Evolutionary conservation across 495 filamentous ascomycete genomes (phyloP).

Genomic region (Penicillium lividum): DNA sequence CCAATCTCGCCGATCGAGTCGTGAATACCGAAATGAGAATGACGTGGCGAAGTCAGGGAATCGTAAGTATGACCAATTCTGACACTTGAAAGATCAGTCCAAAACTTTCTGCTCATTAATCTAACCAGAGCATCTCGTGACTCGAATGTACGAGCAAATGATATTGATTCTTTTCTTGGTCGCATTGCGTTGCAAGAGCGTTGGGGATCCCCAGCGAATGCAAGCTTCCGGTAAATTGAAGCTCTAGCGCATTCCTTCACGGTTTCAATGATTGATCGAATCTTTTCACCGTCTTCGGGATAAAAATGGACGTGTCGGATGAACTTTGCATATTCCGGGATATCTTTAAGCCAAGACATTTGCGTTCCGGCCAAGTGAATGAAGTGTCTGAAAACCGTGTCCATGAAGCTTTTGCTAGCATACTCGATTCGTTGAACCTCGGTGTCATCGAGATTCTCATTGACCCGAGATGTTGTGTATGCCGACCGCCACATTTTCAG

Average conservation of each 20-base stretch:
- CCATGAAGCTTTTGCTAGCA: conserved; percentile 47
- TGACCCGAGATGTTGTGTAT: conserved; percentile 25
- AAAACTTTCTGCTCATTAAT: conserved; percentile 29
- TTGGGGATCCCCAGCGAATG: not conserved
- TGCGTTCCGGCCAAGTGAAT: conserved; percentile 34
- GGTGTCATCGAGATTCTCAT: conserved; percentile 41
- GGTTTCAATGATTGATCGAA: not conserved
- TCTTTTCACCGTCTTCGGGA: conserved; percentile 8
- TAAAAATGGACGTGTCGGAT: conserved; percentile 15
- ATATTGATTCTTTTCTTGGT: no score
- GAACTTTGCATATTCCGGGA: conserved; percentile 30
- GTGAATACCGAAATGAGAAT: not conserved
- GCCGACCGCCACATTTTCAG: conserved; percentile 20
- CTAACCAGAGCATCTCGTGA: not conserved
- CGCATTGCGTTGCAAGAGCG: not conserved
- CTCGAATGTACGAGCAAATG: not conserved
- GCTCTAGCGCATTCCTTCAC: not conserved
- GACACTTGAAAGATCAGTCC: conserved; percentile 17
- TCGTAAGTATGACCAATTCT: not conserved
- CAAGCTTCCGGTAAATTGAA: not conserved
- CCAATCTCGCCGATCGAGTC: conserved; percentile 18
- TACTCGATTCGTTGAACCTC: conserved; percentile 53
- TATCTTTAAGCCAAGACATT: conserved; percentile 44
- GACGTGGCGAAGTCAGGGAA: not conserved
- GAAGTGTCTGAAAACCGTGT: conserved; percentile 36